Base-by-base conservation (phyloP, 169 alveolate genomes). In the Babesia bovis region DNA sequence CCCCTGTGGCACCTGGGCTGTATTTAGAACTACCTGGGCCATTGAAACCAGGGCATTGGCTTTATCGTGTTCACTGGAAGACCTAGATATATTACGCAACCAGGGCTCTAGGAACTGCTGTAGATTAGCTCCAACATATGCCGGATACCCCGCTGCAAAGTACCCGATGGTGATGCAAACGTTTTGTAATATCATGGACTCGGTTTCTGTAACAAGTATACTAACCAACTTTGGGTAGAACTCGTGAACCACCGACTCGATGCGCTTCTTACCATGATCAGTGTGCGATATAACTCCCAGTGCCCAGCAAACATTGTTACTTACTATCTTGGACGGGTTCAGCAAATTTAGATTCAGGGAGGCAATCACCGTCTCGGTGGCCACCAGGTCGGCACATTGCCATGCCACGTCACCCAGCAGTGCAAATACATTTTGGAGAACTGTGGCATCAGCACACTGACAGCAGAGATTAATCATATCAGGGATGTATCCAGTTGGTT, bases 391-490 rank as follows among this genome's bases (percentile, higher is more conserved):
- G 33, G 53, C 47, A 51, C 68, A 33, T 42, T 55, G 59, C 69
- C 68, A 52, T 45, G 60, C 66, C 19, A 75, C 41, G 70, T 75
- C 85, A 7, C 85, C 85, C 76, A 75, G 38, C 41, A 75, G 60
- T 26, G 85, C 85, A 32, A 65, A 60, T 19, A 40, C 23, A 32
- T 70, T 51, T 55, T 75, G 85, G 41, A 75, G 60, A 35, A 75
- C 77, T 3, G 28, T 10, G 21, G 66, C 42, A 7, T 28, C 58
- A 25, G 33, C 30, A 26, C 61, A 75, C 44, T 53, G 51, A 52
- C 85, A 75, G 32, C 69, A 67, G 12, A 55, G 44, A 17, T 19
- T 35, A 4, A 67, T 13, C 59, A 75, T 53, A 25, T 75, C 85
- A 15, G 21, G 42, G 33, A 75, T 35, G 13, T 38, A 7, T 7